These are phyloP conservation scores for Cercospora zeina DNA, from an alignment of 2,329 filamentous ascomycete species.

Conservation along the genomic window DNA sequence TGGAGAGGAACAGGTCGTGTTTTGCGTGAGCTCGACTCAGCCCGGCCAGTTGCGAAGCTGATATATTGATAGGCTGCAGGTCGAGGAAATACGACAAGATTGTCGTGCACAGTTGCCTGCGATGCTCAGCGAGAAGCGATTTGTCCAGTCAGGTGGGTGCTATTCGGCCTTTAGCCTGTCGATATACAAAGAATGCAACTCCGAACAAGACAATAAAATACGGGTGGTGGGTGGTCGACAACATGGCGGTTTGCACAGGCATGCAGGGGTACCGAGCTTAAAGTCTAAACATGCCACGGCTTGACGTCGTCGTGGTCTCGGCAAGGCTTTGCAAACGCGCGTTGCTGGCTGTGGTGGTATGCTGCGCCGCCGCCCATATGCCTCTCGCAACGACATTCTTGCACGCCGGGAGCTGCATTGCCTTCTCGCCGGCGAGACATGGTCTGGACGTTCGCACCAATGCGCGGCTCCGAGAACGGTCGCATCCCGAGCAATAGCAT, in stretches of 20 bases:
- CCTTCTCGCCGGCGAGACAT: not conserved
- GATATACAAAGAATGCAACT: too few species aligned
- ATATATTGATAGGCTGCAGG: not conserved
- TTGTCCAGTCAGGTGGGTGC: too few species aligned
- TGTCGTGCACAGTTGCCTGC: too few species aligned
- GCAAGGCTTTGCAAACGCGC: not conserved
- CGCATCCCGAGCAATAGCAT: not conserved
- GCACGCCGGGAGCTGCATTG: not conserved
- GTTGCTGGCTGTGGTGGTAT: not conserved
- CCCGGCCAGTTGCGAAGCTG: not conserved
- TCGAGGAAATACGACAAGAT: not conserved
- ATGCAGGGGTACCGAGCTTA: not conserved
- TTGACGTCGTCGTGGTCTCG: conserved; percentile 1
- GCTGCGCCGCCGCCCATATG: not conserved
- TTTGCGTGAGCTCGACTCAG: not conserved
- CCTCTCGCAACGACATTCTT: not conserved
- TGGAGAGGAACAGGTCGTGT: too few species aligned
- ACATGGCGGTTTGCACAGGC: not conserved
- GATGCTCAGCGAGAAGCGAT: too few species aligned
- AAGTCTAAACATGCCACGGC: not conserved
- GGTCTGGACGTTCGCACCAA: not conserved
- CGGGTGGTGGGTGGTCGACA: too few species aligned
- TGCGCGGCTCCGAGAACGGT: not conserved
- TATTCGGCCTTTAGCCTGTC: too few species aligned
- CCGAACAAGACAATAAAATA: not conserved